Percentiles rank a stretch among this genome's conserved stretches.
Evolutionary conservation across 2,329 filamentous ascomycete species (phyloP).

Genomic region (Aspergillus amoenus): DNA sequence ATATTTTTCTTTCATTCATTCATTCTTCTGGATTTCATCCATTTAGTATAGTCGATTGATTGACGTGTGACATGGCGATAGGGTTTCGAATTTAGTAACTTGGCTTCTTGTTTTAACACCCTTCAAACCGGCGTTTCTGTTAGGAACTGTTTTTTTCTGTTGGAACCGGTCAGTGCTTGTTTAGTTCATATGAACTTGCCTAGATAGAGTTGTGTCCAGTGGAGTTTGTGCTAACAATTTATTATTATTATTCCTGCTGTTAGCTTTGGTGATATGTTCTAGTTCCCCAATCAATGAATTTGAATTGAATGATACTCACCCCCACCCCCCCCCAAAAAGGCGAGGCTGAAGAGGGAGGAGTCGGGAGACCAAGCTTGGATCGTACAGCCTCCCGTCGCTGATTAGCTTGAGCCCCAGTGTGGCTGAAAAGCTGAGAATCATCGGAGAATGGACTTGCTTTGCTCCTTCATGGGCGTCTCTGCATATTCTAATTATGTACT

Average conservation of each 20-base stretch:
- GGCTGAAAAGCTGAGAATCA: not conserved
- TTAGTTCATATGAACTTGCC: not conserved
- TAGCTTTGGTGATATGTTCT: not conserved
- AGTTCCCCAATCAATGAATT: not conserved
- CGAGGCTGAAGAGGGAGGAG: not conserved
- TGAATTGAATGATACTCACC: no score
- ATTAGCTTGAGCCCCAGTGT: not conserved
- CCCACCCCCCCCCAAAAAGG: no score
- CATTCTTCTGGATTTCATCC: not conserved
- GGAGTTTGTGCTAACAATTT: not conserved
- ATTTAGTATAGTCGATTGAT: not conserved
- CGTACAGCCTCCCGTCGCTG: no score
- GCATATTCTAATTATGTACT: no score
- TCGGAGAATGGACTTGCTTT: not conserved
- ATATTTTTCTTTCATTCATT: not conserved
- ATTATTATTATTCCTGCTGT: not conserved
- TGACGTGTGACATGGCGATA: not conserved
- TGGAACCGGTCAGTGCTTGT: not conserved
- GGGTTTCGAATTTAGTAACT: not conserved
- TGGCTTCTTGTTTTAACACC: not conserved
- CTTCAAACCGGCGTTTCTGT: constrained; percentile 3
- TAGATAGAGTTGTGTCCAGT: constrained; percentile 5
- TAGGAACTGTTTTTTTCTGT: not conserved
- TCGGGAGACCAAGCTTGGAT: no score
- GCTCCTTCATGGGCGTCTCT: no score